Evolutionary conservation across 2,329 filamentous ascomycete species (phyloP), one percentile per base, ranked within the genome.

Genomic region (Fusarium incarnatum): DNA sequence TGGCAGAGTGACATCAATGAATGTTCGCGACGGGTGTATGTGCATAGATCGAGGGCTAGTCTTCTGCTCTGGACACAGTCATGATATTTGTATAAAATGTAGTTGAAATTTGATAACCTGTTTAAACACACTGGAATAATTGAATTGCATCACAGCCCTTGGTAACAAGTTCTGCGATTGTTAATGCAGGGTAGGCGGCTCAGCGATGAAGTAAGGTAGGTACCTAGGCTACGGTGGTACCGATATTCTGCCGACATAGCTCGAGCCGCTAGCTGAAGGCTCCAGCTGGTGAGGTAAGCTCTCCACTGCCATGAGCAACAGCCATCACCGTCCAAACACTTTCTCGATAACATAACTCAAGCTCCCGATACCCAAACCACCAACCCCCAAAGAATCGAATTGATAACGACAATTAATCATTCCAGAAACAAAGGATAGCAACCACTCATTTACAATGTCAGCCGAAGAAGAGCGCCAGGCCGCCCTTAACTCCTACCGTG

Each of bases 401-500:
- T 30, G 27, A 54, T 20, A n/a, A 23, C 34, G 7, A 52, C 40
- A 40, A 27, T n/a, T 30, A 16, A 7, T 12, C 18, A 18, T n/a
- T 12, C 18, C 23, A 42, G 2, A 23, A 34, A 60, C 15, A 55
- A 40, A 66, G 46, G 32, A 28, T 25, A 22, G 47, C 37, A 60
- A 49, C 12, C 18, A 64, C 15, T 22, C 55, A 47, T 70, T 71
- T 68, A 78, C 68, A 75, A 88, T 86, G 85, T 80, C 83, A 71
- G 82, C 85, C 72, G 87, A 89, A 71, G 83, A 85, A 76, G 87
- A 89, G 82, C 86, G 87, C 80, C 83, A 91, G 75, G 87, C 91
- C 79, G 92, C 92, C 78, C 89, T 95, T 77, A 86, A 90, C 78
- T 88, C 91, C 64, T 95, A 94, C 85, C 93, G 93, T 80, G 83